These are phyloP conservation scores for Coemansia sp. DNA, from an alignment of 192 early-diverging fungal genomes.

Conservation along the genomic window DNA sequence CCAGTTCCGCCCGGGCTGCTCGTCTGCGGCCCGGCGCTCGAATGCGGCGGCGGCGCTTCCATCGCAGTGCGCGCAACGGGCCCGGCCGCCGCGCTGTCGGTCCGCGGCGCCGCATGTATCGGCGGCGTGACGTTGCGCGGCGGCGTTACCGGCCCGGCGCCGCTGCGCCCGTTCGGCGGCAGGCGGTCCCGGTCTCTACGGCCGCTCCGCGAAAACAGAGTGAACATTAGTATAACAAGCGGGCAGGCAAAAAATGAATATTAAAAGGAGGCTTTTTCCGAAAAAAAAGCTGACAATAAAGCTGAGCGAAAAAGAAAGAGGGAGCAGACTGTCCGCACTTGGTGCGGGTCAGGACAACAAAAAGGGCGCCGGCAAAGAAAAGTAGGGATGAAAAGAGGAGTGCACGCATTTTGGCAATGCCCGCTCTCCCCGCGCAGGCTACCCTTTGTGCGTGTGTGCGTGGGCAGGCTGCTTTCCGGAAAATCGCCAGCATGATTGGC, in stretches of 20 bases:
- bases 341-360: too few relatives aligned
- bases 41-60: slow-evolving; percentile 2
- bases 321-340: too few relatives aligned
- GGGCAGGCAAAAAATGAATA: slow-evolving; percentile 13
- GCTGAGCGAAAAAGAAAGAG: neutral
- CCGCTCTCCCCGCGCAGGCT: too few relatives aligned
- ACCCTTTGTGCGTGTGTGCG: too few relatives aligned
- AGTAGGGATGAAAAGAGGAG: neutral
- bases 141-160: slow-evolving; percentile 10
- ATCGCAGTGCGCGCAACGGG: slow-evolving; percentile 15
- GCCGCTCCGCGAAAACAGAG: slow-evolving; percentile 45
- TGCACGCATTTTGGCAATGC: neutral
- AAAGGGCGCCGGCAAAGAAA: neutral
- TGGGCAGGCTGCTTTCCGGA: too few relatives aligned
- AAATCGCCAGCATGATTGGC: neutral
- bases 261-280: neutral
- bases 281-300: neutral
- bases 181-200: slow-evolving; percentile 36
- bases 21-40: neutral
- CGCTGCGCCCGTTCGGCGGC: slow-evolving; percentile 17
- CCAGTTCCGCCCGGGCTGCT: neutral
- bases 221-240: slow-evolving; percentile 24
- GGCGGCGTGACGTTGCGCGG: slow-evolving; percentile 21
- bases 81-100: slow-evolving; percentile 1
- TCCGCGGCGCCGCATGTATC: neutral